Conservation (phyloP, 352 stramenopile genomes). For the Saprolegnia parasitica region DNA sequence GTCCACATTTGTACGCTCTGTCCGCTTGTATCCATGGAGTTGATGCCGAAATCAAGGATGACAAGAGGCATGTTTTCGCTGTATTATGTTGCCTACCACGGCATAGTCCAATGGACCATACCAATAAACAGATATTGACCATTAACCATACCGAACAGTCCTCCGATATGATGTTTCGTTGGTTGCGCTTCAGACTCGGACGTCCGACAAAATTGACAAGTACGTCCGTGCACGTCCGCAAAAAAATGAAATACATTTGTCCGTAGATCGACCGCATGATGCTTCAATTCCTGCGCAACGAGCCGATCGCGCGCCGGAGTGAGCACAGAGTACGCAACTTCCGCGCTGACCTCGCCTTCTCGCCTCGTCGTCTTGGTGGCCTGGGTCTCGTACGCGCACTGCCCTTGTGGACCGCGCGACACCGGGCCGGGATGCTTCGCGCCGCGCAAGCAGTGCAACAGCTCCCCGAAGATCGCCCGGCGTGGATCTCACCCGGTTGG, state of each 20-base stretch:
- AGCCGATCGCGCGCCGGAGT: neutral
- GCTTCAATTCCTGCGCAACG: neutral
- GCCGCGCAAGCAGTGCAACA: neutral
- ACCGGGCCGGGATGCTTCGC: neutral
- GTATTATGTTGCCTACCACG: no score
- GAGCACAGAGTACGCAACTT: neutral
- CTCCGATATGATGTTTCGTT: neutral
- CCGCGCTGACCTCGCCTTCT: neutral
- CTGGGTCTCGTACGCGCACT: neutral
- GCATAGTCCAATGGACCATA: neutral
- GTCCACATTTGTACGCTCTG: no score
- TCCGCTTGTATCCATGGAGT: no score
- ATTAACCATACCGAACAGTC: neutral
- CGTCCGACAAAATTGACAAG: no score
- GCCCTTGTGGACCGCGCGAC: neutral
- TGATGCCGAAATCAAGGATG: no score
- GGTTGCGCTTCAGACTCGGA: neutral
- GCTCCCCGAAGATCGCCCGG: neutral
- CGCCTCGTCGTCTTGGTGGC: no score
- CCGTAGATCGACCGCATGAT: neutral
- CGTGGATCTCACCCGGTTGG: neutral
- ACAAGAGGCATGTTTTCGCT: no score
- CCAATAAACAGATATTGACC: neutral
- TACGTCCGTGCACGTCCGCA: no score
- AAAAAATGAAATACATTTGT: neutral